A percentile compares a stretch with the other conserved stretches of the same genome.
phyloP scores from a whole-genome alignment of 169 alveolate species.

The Perkinsus chesapeaki region DNA sequence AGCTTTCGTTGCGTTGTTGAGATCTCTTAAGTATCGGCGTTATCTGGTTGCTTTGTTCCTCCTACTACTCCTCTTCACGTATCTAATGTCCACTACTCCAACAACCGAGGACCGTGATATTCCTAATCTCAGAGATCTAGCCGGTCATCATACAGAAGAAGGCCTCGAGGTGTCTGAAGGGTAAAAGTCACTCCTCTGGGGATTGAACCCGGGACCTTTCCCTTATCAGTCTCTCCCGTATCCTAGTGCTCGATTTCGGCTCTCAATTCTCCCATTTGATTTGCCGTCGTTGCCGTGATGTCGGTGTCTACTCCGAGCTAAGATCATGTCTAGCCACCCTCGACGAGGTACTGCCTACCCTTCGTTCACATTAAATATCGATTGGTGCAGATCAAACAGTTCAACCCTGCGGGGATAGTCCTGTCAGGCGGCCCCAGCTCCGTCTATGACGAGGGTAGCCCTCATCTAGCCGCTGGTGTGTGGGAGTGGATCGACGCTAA shows the following conservation, averaged over 20 bases:
- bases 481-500: slow-evolving; percentile 10
- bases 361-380: background rate
- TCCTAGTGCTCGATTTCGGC: slow-evolving; percentile 45
- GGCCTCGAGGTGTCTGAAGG: background rate
- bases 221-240: background rate
- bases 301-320: slow-evolving; percentile 41
- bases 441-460: slow-evolving; percentile 46
- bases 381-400: slow-evolving; percentile 29
- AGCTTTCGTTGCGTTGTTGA: no score
- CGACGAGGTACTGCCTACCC: background rate
- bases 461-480: slow-evolving; percentile 29
- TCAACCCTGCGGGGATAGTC: slow-evolving; percentile 34
- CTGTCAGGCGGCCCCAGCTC: slow-evolving; percentile 51
- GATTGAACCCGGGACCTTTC: background rate
- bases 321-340: background rate
- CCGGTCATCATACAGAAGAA: background rate
- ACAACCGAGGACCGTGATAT: background rate
- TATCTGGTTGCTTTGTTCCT: background rate
- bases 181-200: background rate
- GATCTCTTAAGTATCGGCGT: no score
- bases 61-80: background rate
- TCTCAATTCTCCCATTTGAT: slow-evolving; percentile 42
- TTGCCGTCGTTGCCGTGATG: slow-evolving; percentile 45
- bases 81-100: background rate
- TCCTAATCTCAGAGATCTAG: background rate